Percentiles rank a stretch among this genome's conserved stretches.
phyloP scores from a whole-genome alignment of 164 flowering plant species.

The Platanus orientalis region DNA sequence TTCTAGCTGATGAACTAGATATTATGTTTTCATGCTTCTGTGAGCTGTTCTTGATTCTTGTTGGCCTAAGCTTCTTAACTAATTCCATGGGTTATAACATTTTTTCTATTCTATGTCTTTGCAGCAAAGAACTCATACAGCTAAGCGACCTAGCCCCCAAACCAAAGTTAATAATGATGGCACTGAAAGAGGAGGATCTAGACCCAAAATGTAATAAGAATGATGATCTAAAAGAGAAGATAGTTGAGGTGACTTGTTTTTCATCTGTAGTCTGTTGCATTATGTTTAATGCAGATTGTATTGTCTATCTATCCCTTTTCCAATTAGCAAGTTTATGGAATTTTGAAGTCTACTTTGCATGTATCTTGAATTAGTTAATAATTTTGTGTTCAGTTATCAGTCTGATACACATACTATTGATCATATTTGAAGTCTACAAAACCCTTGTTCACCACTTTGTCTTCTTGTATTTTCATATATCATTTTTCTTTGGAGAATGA shows the following conservation, averaged over 20 bases:
- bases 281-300: not conserved
- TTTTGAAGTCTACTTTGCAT: not conserved
- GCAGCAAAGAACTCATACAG: constrained; percentile 96
- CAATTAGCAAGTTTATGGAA: not conserved
- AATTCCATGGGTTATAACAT: not conserved
- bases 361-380: not conserved
- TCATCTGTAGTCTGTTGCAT: not conserved
- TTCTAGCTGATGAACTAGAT: constrained; percentile 1
- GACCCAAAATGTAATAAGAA: constrained; percentile 49
- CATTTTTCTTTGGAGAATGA: too few relatives aligned
- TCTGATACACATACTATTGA: too few relatives aligned
- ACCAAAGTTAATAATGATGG: constrained; percentile 62
- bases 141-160: constrained; percentile 84
- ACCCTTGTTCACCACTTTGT: too few relatives aligned
- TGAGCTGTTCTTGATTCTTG: not conserved
- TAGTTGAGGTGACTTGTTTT: constrained; percentile 60
- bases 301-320: not conserved
- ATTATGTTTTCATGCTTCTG: constrained; percentile 1
- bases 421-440: too few relatives aligned
- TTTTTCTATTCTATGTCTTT: constrained; percentile 1
- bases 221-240: constrained; percentile 69
- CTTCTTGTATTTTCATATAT: too few relatives aligned
- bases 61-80: not conserved
- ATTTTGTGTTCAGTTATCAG: too few relatives aligned
- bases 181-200: constrained; percentile 78